Evolutionary conservation across 73 alveolate genomes (phyloP), one percentile per base, ranked within the genome.

Genomic region (Paramecium primaurelia): DNA sequence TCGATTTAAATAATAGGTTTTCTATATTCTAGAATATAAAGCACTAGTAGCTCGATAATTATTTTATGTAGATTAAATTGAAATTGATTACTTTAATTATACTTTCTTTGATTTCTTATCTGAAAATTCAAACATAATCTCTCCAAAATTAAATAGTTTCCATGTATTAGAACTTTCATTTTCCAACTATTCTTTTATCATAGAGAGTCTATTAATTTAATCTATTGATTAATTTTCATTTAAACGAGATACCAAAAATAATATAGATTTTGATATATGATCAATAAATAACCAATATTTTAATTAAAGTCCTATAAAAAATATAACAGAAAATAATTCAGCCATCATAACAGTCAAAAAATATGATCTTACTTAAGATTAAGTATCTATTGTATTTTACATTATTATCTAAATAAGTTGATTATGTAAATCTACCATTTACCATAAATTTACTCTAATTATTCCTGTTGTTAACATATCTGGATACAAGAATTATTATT

Each of bases 121-220:
- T 6, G 58, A 32, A 40, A 18, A 54, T 18, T 34, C 88, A 75
- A 37, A 75, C 42, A 75, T 32, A 9, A 34, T 22, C 12, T 75
- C 58, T 32, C 59, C 38, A 40, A 75, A 75, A 75, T 75, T 75
- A 37, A 75, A 34, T 1, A 32, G 22, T 37, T 75, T 75, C 88
- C 88, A 75, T 10, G 18, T 37, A 75, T 45, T 75, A n/a, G 58
- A 4, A 75, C 88, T 75, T 20, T 75, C 88, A 75, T 75, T 40
- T 37, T 37, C 88, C 2, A 75, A 14, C 20, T 75, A 22, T 22
- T 26, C 58, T 75, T 75, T 75, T 12, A 75, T 40, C 32, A 75
- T n/a, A 34, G 37, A 9, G 25, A 75, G 20, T 0, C 88, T 22
- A 34, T 75, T 37, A 37, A 75, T 75, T 75, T 75, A 75, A 75